A percentile compares a stretch with the other conserved stretches of the same genome.
phyloP scores from a whole-genome alignment of 2,329 filamentous ascomycete species.

The Talaromyces albobiverticillius region DNA sequence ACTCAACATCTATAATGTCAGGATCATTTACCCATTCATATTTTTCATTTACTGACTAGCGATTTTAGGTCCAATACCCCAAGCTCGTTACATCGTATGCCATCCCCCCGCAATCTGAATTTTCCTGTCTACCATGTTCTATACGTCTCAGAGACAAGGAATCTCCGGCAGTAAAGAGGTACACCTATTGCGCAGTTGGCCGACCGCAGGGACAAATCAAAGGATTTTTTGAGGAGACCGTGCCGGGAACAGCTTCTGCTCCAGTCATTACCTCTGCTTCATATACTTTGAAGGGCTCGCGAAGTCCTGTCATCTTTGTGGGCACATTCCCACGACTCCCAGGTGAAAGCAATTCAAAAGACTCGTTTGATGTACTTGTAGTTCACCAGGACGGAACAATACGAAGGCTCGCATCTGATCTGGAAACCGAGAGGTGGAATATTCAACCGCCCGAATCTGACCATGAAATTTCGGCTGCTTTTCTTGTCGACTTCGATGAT shows the following conservation, averaged over 20 bases:
- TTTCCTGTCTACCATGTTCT: constrained; percentile 58
- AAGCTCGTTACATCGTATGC: constrained; percentile 61
- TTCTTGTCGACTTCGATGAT: constrained; percentile 40
- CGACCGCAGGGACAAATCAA: constrained; percentile 51
- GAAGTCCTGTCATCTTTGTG: constrained; percentile 37
- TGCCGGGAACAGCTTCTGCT: constrained; percentile 28
- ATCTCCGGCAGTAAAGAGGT: constrained; percentile 46
- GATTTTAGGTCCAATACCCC: constrained; percentile 56
- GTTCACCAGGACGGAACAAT: constrained; percentile 45
- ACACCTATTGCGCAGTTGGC: constrained; percentile 55
- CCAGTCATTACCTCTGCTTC: constrained; percentile 37
- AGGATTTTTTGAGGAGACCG: constrained; percentile 52
- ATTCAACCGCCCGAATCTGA: constrained; percentile 33
- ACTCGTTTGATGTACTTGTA: constrained; percentile 38
- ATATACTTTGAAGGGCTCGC: constrained; percentile 36
- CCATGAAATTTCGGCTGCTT: constrained; percentile 32
- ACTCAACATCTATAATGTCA: constrained; percentile 62
- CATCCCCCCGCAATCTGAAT: constrained; percentile 57
- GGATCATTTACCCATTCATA: constrained; percentile 5
- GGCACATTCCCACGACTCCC: constrained; percentile 33
- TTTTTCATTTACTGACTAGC: constrained; percentile 3
- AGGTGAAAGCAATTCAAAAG: constrained; percentile 22
- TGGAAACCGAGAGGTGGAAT: constrained; percentile 40
- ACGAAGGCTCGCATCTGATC: constrained; percentile 38
- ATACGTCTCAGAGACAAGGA: constrained; percentile 51